A percentile compares a stretch with the other conserved stretches of the same genome.
Conservation (phyloP, 2,329 filamentous ascomycete species). For the Neopestalotiopsis sp. region DNA sequence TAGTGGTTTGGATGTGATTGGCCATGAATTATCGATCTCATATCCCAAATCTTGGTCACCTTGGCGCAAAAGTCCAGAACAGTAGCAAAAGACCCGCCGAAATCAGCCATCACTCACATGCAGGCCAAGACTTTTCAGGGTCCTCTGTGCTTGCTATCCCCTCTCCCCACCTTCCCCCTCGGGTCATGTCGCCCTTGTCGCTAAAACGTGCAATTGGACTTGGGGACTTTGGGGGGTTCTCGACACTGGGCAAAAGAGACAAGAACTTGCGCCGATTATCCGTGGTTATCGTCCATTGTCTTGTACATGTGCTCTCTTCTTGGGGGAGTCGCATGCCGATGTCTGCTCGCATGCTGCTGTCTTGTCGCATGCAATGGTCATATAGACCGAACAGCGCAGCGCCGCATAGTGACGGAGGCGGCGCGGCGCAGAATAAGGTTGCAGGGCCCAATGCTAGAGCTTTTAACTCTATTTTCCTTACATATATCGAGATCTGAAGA, state of each 20-base stretch:
- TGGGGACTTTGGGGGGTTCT: neutral
- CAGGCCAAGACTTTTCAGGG: constrained; percentile 1
- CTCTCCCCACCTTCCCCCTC: neutral
- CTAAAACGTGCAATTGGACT: neutral
- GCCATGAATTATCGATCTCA: neutral
- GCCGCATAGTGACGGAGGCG: neutral
- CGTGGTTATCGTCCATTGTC: neutral
- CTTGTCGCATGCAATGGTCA: neutral
- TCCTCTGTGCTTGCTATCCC: neutral
- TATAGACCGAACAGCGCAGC: neutral
- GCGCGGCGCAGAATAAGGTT: too few relatives aligned
- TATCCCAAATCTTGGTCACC: neutral
- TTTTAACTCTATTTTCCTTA: too few relatives aligned
- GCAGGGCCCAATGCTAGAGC: too few relatives aligned
- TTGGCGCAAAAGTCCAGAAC: neutral
- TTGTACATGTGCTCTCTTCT: neutral
- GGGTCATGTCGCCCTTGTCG: neutral
- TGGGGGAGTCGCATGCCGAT: neutral
- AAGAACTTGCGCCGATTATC: neutral
- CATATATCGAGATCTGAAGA: too few relatives aligned
- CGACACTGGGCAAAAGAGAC: neutral
- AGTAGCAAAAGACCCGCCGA: neutral
- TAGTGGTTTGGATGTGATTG: neutral
- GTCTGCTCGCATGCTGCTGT: neutral
- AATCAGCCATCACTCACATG: neutral